Percentiles rank a stretch among this genome's conserved stretches.
phyloP scores from a whole-genome alignment of 805 yeast species.

The Diddensiella caesifluorescens region DNA sequence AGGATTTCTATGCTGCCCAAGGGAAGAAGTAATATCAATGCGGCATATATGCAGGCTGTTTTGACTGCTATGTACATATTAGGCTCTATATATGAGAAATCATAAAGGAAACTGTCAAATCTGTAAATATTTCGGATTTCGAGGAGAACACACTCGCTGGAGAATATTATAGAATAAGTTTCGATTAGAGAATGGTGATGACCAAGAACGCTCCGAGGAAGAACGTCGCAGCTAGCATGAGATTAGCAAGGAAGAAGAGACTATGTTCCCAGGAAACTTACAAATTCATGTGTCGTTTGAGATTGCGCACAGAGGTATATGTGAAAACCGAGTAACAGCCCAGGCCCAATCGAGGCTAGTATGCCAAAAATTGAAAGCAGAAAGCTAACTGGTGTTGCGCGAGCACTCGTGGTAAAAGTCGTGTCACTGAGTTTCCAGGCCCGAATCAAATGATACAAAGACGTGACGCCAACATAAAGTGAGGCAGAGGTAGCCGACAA shows the following conservation, averaged over 20 bases:
- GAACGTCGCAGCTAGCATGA: background rate
- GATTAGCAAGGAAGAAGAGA: background rate
- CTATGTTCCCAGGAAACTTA: conserved; percentile 33
- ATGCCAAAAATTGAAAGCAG: conserved; percentile 48
- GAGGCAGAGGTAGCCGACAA: conserved; percentile 34
- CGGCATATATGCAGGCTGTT: no score
- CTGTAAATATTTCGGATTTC: conserved; percentile 1
- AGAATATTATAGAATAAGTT: conserved; percentile 31
- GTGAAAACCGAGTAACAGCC: conserved; percentile 49
- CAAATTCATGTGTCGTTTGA: conserved; percentile 68
- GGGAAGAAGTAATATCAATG: no score
- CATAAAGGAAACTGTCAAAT: background rate
- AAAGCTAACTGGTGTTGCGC: conserved; percentile 39
- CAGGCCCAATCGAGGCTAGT: conserved; percentile 50
- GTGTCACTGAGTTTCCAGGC: conserved; percentile 16
- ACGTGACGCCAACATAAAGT: conserved; percentile 27
- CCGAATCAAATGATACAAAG: conserved; percentile 33
- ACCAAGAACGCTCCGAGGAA: no score
- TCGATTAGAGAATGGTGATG: conserved; percentile 35
- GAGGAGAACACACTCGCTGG: conserved; percentile 2
- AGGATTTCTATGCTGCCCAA: no score
- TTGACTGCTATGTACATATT: no score
- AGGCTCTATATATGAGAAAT: no score
- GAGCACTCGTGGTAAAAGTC: conserved; percentile 27
- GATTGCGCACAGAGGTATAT: conserved; percentile 48